Conservation (phyloP, 139 green algal genomes). For the Mychonastes homosphaera region DNA sequence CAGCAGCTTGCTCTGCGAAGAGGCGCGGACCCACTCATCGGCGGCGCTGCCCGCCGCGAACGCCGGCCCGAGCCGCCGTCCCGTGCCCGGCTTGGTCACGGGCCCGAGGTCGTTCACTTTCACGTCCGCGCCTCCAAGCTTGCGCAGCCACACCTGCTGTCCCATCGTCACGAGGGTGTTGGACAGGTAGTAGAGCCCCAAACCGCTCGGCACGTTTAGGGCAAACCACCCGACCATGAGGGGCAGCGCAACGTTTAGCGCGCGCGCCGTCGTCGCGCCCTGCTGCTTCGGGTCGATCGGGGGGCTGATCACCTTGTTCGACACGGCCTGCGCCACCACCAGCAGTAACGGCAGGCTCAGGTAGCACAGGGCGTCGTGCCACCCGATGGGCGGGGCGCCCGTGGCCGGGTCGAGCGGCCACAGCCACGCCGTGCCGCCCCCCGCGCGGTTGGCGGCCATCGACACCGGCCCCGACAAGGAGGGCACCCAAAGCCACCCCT, state of each 20-base stretch:
- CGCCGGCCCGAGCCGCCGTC: conserved; percentile 17
- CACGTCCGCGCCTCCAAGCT: conserved; percentile 61
- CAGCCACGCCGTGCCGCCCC: conserved; percentile 59
- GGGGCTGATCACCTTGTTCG: conserved; percentile 39
- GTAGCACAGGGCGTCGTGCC: conserved; percentile 71
- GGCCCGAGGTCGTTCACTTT: conserved; percentile 46
- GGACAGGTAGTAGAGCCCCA: conserved; percentile 84
- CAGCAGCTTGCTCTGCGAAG: background rate
- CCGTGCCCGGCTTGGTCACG: conserved; percentile 52
- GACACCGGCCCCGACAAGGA: conserved; percentile 51
- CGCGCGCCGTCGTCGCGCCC: conserved; percentile 39
- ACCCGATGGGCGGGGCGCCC: conserved; percentile 83
- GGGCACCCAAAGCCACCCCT: conserved; percentile 86
- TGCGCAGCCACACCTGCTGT: conserved; percentile 59
- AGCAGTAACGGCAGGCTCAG: conserved; percentile 86
- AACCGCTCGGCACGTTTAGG: conserved; percentile 71
- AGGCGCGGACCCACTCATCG: too few species aligned
- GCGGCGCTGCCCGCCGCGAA: background rate
- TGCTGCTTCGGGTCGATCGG: conserved; percentile 57
- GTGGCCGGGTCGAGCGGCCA: conserved; percentile 72
- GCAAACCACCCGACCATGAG: conserved; percentile 85
- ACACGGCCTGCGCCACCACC: conserved; percentile 46
- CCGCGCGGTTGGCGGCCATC: background rate
- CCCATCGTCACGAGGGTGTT: conserved; percentile 67
- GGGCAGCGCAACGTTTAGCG: conserved; percentile 46